phyloP scores from a whole-genome alignment of 2,329 filamentous ascomycete genomes.

The Ophiostoma triangulosporum region DNA sequence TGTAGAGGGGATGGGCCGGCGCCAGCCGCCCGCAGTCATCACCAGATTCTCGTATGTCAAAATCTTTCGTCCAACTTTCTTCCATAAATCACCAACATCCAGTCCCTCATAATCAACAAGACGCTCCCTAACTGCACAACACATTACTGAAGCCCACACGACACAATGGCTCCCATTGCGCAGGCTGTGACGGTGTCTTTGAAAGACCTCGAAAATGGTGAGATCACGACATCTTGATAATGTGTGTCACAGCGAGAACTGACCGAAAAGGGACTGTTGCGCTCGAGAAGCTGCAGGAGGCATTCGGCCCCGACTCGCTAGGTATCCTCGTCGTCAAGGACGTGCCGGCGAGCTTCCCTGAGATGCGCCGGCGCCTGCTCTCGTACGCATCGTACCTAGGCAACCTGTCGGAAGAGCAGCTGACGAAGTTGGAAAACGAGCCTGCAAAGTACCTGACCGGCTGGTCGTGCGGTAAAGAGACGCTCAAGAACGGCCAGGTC shows the following conservation, averaged over 20 bases:
- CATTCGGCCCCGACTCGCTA: conserved; percentile 80
- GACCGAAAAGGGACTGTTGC: conserved; percentile 44
- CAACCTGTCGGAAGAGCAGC: conserved; percentile 56
- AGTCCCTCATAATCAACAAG: not conserved
- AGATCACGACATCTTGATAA: not conserved
- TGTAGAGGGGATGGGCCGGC: conserved; percentile 5
- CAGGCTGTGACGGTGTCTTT: conserved; percentile 15
- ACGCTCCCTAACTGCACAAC: not conserved
- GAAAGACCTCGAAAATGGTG: conserved; percentile 12
- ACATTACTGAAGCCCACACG: not conserved
- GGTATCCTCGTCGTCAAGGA: conserved; percentile 91
- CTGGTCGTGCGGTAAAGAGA: conserved; percentile 75
- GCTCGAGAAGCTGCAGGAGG: conserved; percentile 56
- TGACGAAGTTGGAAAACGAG: conserved; percentile 49
- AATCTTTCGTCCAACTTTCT: not conserved
- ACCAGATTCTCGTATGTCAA: not conserved
- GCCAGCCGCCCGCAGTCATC: conserved; percentile 5
- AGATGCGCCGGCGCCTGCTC: conserved; percentile 60
- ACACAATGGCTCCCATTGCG: conserved; percentile 11
- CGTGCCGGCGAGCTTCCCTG: conserved; percentile 56
- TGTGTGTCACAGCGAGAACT: not conserved
- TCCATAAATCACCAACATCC: not conserved
- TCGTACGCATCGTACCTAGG: conserved; percentile 85
- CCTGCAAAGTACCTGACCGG: conserved; percentile 53
- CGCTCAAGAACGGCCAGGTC: conserved; percentile 61